phyloP scores from a whole-genome alignment of 2,329 filamentous ascomycete genomes.

The Mycocentrospora acerina region DNA sequence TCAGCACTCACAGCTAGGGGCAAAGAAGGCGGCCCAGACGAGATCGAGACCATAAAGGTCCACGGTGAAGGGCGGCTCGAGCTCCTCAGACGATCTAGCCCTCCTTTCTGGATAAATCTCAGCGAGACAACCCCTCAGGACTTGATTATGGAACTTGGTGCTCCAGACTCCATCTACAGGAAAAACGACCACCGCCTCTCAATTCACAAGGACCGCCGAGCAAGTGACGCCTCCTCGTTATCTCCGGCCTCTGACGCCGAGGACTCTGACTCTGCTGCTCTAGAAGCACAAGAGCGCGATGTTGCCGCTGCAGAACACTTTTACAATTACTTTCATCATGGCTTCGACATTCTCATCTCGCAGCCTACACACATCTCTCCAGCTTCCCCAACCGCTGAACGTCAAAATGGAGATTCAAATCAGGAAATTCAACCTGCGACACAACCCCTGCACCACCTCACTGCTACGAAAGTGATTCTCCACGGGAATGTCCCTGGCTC shows the following conservation, averaged over 20 bases:
- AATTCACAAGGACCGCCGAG: slow-evolving; percentile 62
- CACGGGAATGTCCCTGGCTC: slow-evolving; percentile 95
- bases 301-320: slow-evolving; percentile 69
- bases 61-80: slow-evolving; percentile 78
- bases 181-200: slow-evolving; percentile 88
- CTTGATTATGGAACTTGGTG: slow-evolving; percentile 83
- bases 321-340: slow-evolving; percentile 96
- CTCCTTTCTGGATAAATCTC: slow-evolving; percentile 70
- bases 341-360: slow-evolving; percentile 91
- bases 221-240: slow-evolving; percentile 39
- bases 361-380: slow-evolving; percentile 58
- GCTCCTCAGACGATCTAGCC: slow-evolving; percentile 69
- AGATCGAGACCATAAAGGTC: slow-evolving; percentile 78
- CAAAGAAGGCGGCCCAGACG: slow-evolving; percentile 81
- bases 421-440: slow-evolving; percentile 29
- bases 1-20: slow-evolving; percentile 66
- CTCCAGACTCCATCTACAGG: slow-evolving; percentile 89
- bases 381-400: slow-evolving; percentile 60
- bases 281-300: slow-evolving; percentile 63
- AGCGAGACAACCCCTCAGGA: slow-evolving; percentile 92
- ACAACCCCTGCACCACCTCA: slow-evolving; percentile 62
- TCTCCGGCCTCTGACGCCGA: slow-evolving; percentile 49
- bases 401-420: slow-evolving; percentile 35
- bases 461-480: slow-evolving; percentile 87
- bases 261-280: slow-evolving; percentile 47